Conservation (phyloP, 768 basidiomycete species). For the Tylopilus intermedius region DNA sequence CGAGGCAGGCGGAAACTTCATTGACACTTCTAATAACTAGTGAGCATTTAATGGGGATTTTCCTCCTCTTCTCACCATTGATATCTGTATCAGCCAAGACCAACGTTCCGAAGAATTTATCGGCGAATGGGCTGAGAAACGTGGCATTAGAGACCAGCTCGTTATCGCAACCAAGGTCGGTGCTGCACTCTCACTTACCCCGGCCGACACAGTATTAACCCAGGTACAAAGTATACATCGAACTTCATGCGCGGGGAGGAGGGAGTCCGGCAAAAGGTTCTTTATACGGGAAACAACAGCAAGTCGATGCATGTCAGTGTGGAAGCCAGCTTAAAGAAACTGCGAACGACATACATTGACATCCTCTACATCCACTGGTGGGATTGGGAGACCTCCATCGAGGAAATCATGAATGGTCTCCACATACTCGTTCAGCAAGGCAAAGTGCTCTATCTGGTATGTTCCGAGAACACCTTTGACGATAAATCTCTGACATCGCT, state of each 20-base stretch:
- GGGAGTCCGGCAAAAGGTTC: slow-evolving; percentile 17
- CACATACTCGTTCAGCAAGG: slow-evolving; percentile 39
- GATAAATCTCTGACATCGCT: background rate
- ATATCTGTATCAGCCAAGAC: slow-evolving; percentile 37
- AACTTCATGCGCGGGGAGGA: slow-evolving; percentile 16
- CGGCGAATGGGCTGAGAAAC: slow-evolving; percentile 47
- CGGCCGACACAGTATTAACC: background rate
- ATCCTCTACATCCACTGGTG: slow-evolving; percentile 53
- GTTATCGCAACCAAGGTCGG: slow-evolving; percentile 44
- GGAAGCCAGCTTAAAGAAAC: slow-evolving; percentile 40
- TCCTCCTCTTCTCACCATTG: background rate
- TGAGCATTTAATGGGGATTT: slow-evolving; percentile 5
- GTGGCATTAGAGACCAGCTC: slow-evolving; percentile 42
- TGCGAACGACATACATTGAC: slow-evolving; percentile 57
- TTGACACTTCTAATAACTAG: slow-evolving; percentile 48
- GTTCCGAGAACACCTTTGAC: background rate
- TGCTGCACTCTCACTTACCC: background rate
- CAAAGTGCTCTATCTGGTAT: slow-evolving; percentile 41
- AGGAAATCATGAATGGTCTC: slow-evolving; percentile 44
- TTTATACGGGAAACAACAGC: slow-evolving; percentile 36
- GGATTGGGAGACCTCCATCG: slow-evolving; percentile 43
- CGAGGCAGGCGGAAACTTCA: slow-evolving; percentile 46
- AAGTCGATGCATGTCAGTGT: slow-evolving; percentile 33
- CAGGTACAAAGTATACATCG: slow-evolving; percentile 17
- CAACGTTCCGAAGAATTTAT: slow-evolving; percentile 49